Evolutionary conservation across 768 basidiomycete genomes (phyloP), one percentile per base, ranked within the genome.

Genomic region (Pholiota conissans): DNA sequence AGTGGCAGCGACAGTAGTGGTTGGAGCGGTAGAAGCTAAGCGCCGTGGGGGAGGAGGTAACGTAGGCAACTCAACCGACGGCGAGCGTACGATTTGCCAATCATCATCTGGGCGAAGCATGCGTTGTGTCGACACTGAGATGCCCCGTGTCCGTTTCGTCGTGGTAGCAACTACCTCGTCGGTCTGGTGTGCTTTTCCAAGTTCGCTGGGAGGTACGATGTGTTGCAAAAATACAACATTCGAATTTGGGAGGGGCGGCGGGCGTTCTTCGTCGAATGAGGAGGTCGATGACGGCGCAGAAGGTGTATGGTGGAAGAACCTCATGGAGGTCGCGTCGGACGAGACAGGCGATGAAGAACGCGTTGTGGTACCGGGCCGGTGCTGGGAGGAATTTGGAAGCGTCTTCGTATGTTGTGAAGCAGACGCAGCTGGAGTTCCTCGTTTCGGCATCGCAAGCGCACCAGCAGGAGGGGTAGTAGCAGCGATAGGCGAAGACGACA

Each of bases 321-420:
- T 75, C 0, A 78, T 72, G 0, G 84, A 84, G 2, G 81, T 80
- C 18, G 82, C 75, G 40, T 85, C 84, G 14, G 83, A 84, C 2
- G 83, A 59, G 7, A 79, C 76, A 5, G 86, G 84, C 1, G 87
- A 89, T 0, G 88, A 84, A 0, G 87, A 84, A 9, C 79, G 70
- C 0, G 86, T 85, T 0, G 80, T 76, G 5, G 77, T 79, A 59
- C 80, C 82, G 0, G 77, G 78, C 14, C 77, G 72, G 2, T 70
- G 58, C 24, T 52, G 58, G 5, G 37, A 59, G 3, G 52, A 29
- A 8, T 13, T 45, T 11, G 42, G 34, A 16, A 4, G 10, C 35
- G 34, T 24, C 16, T 50, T 35, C 49, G 29, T 4, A 7, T 50
- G 49, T 18, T 50, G 49, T 18, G 53, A 22, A 4, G 27, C n/a